These are phyloP conservation scores for Paspalum vaginatum DNA, from an alignment of 176 grass and related monocot species.

Conservation along the genomic window DNA sequence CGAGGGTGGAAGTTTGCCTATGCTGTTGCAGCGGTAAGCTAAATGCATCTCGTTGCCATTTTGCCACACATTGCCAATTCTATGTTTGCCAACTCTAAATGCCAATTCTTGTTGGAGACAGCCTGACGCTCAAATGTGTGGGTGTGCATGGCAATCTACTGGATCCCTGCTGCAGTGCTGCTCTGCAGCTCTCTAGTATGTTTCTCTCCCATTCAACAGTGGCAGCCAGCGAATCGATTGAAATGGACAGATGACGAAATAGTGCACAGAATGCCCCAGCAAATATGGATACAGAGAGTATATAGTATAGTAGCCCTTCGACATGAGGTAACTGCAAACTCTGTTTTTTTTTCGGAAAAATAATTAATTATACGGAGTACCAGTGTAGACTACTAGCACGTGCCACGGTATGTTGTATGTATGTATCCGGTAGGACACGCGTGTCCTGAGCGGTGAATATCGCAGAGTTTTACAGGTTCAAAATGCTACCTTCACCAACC, in stretches of 20 bases:
- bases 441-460: background rate
- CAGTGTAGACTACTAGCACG: background rate
- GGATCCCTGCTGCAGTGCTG: background rate
- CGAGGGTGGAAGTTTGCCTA: too few species aligned
- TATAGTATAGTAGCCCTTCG: background rate
- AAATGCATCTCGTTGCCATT: too few species aligned
- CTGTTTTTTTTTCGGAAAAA: too few species aligned
- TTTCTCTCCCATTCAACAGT: too few species aligned
- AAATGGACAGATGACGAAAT: background rate
- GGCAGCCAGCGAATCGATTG: background rate
- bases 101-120: too few species aligned
- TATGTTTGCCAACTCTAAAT: too few species aligned
- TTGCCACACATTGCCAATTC: too few species aligned
- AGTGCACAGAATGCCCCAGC: background rate
- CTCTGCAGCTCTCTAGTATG: too few species aligned
- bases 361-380: too few species aligned
- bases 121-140: too few species aligned
- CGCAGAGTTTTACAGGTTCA: background rate
- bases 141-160: background rate
- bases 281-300: background rate
- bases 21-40: too few species aligned
- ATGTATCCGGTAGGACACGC: background rate
- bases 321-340: too few species aligned
- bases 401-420: background rate
- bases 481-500: constrained; percentile 7